Conservation (phyloP, 2,329 filamentous ascomycete species). For the Dothidotthia symphoricarpi region DNA sequence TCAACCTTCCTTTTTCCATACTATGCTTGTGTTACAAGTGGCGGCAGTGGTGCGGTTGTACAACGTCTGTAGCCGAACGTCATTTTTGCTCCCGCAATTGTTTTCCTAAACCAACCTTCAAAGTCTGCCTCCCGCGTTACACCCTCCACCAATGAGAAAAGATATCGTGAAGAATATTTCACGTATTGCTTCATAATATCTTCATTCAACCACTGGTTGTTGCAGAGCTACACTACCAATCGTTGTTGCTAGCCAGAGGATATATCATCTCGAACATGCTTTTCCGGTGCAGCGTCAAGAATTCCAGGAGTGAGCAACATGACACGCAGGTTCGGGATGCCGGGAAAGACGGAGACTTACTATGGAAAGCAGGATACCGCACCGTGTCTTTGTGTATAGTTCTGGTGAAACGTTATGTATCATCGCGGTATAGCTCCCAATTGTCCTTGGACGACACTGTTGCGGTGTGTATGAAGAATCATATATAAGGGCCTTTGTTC, state of each 20-base stretch:
- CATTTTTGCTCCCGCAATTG: conserved; percentile 8
- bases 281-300: too few relatives aligned
- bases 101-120: conserved; percentile 4
- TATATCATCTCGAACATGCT: too few relatives aligned
- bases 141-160: conserved; percentile 3
- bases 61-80: conserved; percentile 8
- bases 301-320: background rate
- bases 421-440: background rate
- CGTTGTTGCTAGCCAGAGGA: background rate
- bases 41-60: conserved; percentile 14
- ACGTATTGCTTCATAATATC: background rate
- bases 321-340: background rate
- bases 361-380: conserved; percentile 20
- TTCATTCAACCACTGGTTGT: background rate
- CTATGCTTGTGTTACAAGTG: conserved; percentile 17
- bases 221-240: background rate
- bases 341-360: conserved; percentile 2
- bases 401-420: conserved; percentile 1
- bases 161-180: conserved; percentile 1
- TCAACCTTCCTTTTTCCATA: conserved; percentile 3
- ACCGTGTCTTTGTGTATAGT: conserved; percentile 19
- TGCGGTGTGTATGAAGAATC: conserved; percentile 1
- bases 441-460: conserved; percentile 2
- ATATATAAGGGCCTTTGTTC: conserved; percentile 17
- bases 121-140: conserved; percentile 7